Evolutionary conservation across 2,329 filamentous ascomycete genomes (phyloP).

Genomic region (Ophiostoma triangulosporum): DNA sequence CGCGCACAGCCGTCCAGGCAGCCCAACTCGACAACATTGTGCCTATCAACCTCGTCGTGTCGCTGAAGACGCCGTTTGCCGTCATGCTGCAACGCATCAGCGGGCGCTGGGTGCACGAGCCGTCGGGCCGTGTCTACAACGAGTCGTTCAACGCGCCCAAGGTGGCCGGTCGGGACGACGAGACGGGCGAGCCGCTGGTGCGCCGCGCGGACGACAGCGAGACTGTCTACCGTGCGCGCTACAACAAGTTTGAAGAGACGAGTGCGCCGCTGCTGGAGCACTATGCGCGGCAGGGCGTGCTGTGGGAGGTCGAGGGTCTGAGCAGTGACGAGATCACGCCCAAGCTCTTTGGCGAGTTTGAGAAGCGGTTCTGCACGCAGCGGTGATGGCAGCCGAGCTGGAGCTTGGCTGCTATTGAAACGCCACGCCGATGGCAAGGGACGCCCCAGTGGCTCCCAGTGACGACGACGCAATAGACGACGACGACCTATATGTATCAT

Average conservation of each 20-base stretch:
- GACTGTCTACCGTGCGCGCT: slow-evolving; percentile 67
- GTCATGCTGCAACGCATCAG: slow-evolving; percentile 84
- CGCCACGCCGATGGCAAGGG: not conserved
- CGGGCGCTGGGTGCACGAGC: slow-evolving; percentile 84
- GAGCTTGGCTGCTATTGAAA: too few relatives aligned
- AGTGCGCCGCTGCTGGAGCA: slow-evolving; percentile 76
- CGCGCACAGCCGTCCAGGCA: slow-evolving; percentile 74
- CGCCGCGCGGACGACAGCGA: slow-evolving; percentile 78
- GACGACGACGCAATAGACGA: not conserved
- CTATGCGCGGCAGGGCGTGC: slow-evolving; percentile 69
- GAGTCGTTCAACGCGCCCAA: slow-evolving; percentile 81
- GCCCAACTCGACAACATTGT: slow-evolving; percentile 63
- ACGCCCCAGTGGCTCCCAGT: not conserved
- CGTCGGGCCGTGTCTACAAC: slow-evolving; percentile 89
- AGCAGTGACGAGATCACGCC: slow-evolving; percentile 92
- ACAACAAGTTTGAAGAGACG: slow-evolving; percentile 76
- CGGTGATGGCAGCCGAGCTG: not conserved
- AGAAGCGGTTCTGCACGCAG: slow-evolving; percentile 47
- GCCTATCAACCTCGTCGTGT: slow-evolving; percentile 90
- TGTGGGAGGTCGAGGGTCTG: slow-evolving; percentile 78
- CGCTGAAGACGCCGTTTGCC: slow-evolving; percentile 68
- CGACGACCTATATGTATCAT: not conserved
- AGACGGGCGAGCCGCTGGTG: slow-evolving; percentile 76
- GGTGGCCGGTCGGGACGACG: slow-evolving; percentile 67
- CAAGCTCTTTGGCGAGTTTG: slow-evolving; percentile 73